Evolutionary conservation across 108 stramenopile species (phyloP).

Genomic region (Nitzschia palea): DNA sequence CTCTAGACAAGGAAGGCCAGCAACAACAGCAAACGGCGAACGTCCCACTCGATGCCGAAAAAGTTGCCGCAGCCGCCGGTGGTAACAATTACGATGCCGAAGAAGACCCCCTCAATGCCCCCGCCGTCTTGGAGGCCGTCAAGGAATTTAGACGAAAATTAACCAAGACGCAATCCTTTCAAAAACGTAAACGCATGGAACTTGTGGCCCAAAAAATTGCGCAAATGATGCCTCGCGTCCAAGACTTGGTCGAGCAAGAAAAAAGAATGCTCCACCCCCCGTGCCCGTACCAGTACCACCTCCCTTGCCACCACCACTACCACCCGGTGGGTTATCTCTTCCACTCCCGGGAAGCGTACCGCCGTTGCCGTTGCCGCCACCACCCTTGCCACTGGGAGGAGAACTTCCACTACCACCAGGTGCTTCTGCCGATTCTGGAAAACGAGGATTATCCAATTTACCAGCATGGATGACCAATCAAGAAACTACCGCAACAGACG

Average conservation of each 20-base stretch:
- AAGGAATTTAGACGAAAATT: conserved; percentile 68
- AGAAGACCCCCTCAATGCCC: conserved; percentile 80
- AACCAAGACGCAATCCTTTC: conserved; percentile 45
- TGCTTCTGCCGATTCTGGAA: conserved; percentile 40
- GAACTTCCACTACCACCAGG: conserved; percentile 17
- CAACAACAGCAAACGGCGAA: too few species aligned
- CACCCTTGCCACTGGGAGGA: conserved; percentile 14
- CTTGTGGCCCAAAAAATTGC: conserved; percentile 58
- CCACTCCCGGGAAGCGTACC: conserved; percentile 26
- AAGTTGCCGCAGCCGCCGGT: conserved; percentile 47
- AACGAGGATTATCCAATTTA: conserved; percentile 75
- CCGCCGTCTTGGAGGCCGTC: conserved; percentile 74
- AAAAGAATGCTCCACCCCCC: conserved; percentile 1
- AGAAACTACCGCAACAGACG: conserved; percentile 1
- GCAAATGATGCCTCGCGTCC: conserved; percentile 35
- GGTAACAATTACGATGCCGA: conserved; percentile 70
- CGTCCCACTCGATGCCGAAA: conserved; percentile 24
- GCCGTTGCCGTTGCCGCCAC: conserved; percentile 12
- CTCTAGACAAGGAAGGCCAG: background rate
- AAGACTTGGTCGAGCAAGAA: conserved; percentile 42
- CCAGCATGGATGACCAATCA: conserved; percentile 83
- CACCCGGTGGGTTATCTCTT: conserved; percentile 13
- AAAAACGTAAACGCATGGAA: conserved; percentile 54
- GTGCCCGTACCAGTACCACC: conserved; percentile 5
- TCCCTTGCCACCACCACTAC: conserved; percentile 25